phyloP scores from a whole-genome alignment of 768 basidiomycete genomes.

The Punctularia strigosozonata region DNA sequence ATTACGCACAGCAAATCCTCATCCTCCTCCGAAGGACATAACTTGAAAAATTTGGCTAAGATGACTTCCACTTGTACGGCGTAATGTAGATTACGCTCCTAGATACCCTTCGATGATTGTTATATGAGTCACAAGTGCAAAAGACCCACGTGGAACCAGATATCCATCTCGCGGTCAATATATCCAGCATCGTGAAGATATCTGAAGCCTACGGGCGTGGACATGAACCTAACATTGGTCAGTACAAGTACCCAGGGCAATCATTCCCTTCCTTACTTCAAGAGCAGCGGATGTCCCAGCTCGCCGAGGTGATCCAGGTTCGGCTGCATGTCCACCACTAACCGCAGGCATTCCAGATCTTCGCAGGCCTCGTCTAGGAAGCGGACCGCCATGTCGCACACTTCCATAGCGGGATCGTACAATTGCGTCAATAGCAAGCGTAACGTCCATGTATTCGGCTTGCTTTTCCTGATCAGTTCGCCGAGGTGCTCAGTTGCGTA shows the following conservation, averaged over 20 bases:
- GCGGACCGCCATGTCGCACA: slow-evolving; percentile 82
- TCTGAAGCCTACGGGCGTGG: slow-evolving; percentile 83
- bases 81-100: slow-evolving; percentile 92
- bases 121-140: not conserved
- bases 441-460: slow-evolving; percentile 77
- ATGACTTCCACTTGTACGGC: slow-evolving; percentile 92
- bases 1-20: slow-evolving; percentile 42
- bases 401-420: slow-evolving; percentile 85
- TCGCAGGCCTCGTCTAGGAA: slow-evolving; percentile 88
- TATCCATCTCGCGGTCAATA: slow-evolving; percentile 90
- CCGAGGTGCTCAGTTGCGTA: slow-evolving; percentile 87
- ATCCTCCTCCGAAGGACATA: slow-evolving; percentile 44
- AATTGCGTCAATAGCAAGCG: slow-evolving; percentile 89
- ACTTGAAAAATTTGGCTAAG: slow-evolving; percentile 65
- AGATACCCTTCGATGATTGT: slow-evolving; percentile 6
- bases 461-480: slow-evolving; percentile 57
- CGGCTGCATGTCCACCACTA: slow-evolving; percentile 91
- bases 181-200: slow-evolving; percentile 89
- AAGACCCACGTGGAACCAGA: slow-evolving; percentile 80
- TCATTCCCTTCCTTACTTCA: slow-evolving; percentile 47
- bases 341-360: slow-evolving; percentile 67
- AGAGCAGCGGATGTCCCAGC: slow-evolving; percentile 75
- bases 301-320: slow-evolving; percentile 93
- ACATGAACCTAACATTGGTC: slow-evolving; percentile 63
- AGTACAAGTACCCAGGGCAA: not conserved